Percentiles rank a stretch among this genome's conserved stretches.
Conservation (phyloP, 805 yeast species). For the Wickerhamomyces kurtzmanii region DNA sequence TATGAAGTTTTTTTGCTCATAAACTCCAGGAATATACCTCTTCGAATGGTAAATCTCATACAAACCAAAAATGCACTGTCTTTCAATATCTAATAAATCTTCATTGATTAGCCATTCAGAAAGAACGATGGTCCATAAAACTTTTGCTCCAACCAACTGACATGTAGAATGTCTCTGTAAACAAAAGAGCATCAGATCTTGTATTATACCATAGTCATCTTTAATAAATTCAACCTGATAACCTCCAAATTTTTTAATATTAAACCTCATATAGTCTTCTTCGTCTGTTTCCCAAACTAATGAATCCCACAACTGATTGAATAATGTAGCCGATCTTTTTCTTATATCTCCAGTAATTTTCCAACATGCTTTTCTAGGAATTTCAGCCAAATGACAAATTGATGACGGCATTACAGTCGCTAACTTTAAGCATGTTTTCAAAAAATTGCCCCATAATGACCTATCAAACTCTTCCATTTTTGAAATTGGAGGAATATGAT, state of each 20-base stretch:
- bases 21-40: slow-evolving; percentile 42
- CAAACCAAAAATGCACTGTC: slow-evolving; percentile 51
- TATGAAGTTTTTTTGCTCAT: slow-evolving; percentile 46
- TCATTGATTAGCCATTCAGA: slow-evolving; percentile 54
- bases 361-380: slow-evolving; percentile 64
- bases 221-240: slow-evolving; percentile 57
- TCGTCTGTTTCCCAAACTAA: slow-evolving; percentile 55
- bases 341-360: slow-evolving; percentile 57
- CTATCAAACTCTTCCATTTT: slow-evolving; percentile 46
- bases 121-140: slow-evolving; percentile 65
- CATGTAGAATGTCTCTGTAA: slow-evolving; percentile 57
- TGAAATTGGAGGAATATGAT: slow-evolving; percentile 39
- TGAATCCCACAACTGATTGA: slow-evolving; percentile 62
- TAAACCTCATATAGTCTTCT: slow-evolving; percentile 48
- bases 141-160: slow-evolving; percentile 50
- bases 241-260: slow-evolving; percentile 54
- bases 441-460: slow-evolving; percentile 58
- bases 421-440: slow-evolving; percentile 45
- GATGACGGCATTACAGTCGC: slow-evolving; percentile 63
- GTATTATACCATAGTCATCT: slow-evolving; percentile 49
- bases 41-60: slow-evolving; percentile 53
- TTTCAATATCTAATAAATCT: slow-evolving; percentile 48
- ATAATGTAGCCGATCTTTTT: slow-evolving; percentile 41
- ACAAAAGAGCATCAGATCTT: slow-evolving; percentile 56
- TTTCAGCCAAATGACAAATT: slow-evolving; percentile 57